Evolutionary conservation across 169 alveolate species (phyloP).

Genomic region (Toxoplasma gondii): DNA sequence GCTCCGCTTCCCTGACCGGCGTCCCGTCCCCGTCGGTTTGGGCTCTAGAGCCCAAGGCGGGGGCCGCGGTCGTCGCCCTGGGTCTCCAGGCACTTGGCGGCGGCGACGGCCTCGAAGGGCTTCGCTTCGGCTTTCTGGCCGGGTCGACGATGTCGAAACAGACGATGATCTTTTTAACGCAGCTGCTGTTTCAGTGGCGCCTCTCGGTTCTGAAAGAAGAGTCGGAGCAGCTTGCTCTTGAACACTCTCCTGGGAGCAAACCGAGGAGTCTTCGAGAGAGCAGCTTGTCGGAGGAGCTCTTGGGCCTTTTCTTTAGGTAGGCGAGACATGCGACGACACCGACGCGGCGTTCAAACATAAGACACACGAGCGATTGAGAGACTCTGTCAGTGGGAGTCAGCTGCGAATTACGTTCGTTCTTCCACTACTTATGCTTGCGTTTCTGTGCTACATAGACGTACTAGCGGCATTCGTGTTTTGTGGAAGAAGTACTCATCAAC

Average conservation of each 20-base stretch:
- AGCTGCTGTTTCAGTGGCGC: slow-evolving; percentile 10
- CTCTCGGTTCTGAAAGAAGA: neutral
- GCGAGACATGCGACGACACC: neutral
- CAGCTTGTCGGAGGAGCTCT: neutral
- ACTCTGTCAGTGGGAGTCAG: too few relatives aligned
- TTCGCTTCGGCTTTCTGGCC: neutral
- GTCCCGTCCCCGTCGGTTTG: neutral
- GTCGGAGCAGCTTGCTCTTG: neutral
- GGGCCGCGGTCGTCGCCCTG: neutral
- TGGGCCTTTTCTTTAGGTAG: neutral
- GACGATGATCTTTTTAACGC: neutral
- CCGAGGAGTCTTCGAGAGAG: neutral
- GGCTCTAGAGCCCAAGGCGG: neutral
- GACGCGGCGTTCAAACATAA: too few relatives aligned
- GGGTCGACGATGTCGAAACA: neutral
- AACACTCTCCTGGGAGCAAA: neutral
- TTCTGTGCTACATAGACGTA: too few relatives aligned
- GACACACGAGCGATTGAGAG: too few relatives aligned
- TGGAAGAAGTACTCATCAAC: too few relatives aligned
- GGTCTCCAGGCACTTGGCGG: neutral
- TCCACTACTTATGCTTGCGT: too few relatives aligned
- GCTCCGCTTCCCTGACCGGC: neutral
- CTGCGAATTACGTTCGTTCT: too few relatives aligned
- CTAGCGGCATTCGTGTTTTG: too few relatives aligned
- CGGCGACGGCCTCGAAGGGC: neutral